Base-by-base conservation (phyloP, 495 filamentous ascomycete species). In the Xylaria flabelliformis region DNA sequence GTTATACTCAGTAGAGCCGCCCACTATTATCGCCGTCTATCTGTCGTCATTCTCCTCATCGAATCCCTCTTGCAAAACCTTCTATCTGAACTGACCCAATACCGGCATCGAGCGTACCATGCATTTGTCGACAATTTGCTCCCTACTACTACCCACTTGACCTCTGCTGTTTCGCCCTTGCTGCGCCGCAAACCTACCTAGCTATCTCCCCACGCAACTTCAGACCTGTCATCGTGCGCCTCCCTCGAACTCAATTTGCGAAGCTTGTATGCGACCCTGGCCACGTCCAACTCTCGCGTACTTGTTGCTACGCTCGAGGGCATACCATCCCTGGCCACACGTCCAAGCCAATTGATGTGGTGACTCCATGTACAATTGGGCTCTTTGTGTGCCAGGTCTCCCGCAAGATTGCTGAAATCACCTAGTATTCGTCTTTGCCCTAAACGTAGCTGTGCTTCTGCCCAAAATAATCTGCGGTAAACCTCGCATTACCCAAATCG, bases 21-120 rank as follows among this genome's bases (percentile, higher is more conserved):
- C 65, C 50, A 32, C 65, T 67, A 56, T 56, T 55, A n/a, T 46
- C 21, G n/a, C 55, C 56, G 21, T 71, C 59, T 64, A 19, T 70
- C 69, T 71, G 69, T 71, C 69, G 69, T 71, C 69, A 71, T 71
- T 42, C 58, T 64, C 56, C 39, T 64, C 68, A 58, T 39, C 48
- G 50, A 64, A 24, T 32, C 42, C 50, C 50, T 64, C 59, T 26
- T 56, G 34, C 61, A 55, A 64, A 59, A 41, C 69, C 69, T 59
- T 64, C 50, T 67, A 44, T 46, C 32, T 29, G n/a, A 21, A 67
- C 50, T 58, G 7, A 41, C 19, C 8, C 4, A 29, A 15, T 46
- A 39, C 53, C 29, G 42, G 46, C 21, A 34, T 32, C 46, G 9
- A 53, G 68, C 58, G 68, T 71, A 50, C 21, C 67, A 50, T 62